Base-by-base conservation (phyloP, 108 stramenopile species). In the Ochromonas danica region DNA sequence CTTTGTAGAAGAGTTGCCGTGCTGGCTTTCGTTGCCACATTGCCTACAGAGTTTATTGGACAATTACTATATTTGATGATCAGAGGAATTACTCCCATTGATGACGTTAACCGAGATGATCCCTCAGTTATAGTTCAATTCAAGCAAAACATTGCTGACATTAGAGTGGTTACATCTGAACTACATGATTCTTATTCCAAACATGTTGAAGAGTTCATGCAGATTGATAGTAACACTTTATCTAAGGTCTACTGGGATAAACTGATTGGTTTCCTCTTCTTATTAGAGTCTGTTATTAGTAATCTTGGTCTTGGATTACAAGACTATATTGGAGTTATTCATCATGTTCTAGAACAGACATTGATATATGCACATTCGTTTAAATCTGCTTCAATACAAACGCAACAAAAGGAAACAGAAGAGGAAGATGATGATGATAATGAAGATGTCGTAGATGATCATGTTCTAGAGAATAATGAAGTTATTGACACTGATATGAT, bases 41-140 rank as follows among this genome's bases (percentile, higher is more conserved):
- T 75, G 10, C 3, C 31, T 75, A 10, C 40, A 36, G 45, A 75
- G 6, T 3, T 6, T 17, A 10, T 36, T 3, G 40, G 38, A 45
- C 28, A 75, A 6, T 75, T 75, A 22, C 6, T 75, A 33, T 60
- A 42, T 36, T 60, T 75, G 25, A 75, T 75, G 72, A 27, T 75
- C 38, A 6, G 72, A 41, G 72, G 72, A 3, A 27, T 75, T 27
- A 27, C 38, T 28, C 72, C 72, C 40, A 42, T 38, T 70, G 67
- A 38, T 14, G 25, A 25, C 57, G 25, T 25, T 25, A 25, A 60
- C 25, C 25, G 25, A 60, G 57, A 25, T 60, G 25, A 25, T 25
- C 25, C 25, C 25, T 60, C 25, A 25, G n/a, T 60, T 60, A 60
- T 25, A 60, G 57, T 25, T 60, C 25, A 25, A 25, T 60, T n/a